Conservation (phyloP, 176 grass and related monocot species). For the Phoenix dactylifera region DNA sequence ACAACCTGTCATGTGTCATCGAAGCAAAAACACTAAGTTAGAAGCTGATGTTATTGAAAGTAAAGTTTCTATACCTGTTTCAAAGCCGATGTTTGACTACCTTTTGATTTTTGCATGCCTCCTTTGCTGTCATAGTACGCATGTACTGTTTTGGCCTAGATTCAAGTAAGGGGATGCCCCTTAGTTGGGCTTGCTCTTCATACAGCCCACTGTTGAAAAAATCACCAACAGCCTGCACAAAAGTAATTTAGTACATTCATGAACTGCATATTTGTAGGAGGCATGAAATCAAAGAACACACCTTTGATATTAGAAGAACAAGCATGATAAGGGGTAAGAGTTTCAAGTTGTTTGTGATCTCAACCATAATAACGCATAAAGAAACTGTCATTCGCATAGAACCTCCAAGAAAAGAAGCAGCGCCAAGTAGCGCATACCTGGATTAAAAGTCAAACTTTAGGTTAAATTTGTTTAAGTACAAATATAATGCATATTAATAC, state of each 20-base stretch:
- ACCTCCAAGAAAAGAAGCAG: conserved; percentile 97
- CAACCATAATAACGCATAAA: conserved; percentile 99
- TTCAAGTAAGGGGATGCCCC: conserved; percentile 86
- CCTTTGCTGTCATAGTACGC: conserved; percentile 82
- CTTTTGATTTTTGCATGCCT: conserved; percentile 91
- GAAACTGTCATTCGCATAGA: conserved; percentile 99
- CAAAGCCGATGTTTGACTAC: conserved; percentile 12
- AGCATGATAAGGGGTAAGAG: conserved; percentile 97
- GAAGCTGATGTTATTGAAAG: no score
- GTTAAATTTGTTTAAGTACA: not conserved
- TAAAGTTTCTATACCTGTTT: no score
- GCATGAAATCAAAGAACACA: conserved; percentile 19
- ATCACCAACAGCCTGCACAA: conserved; percentile 82
- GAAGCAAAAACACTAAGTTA: conserved; percentile 5
- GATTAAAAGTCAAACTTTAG: not conserved
- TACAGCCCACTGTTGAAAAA: conserved; percentile 93
- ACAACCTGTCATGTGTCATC: conserved; percentile 48
- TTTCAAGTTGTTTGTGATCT: conserved; percentile 98
- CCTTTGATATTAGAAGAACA: conserved; percentile 97
- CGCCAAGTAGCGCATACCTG: conserved; percentile 97
- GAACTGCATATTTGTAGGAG: not conserved
- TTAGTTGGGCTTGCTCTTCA: conserved; percentile 82
- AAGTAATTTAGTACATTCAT: conserved; percentile 13
- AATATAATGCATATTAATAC: no score
- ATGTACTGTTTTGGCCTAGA: conserved; percentile 85